Percentiles rank a stretch among this genome's conserved stretches.
Conservation (phyloP, 2,329 filamentous ascomycete species). For the Colletotrichum sojae region DNA sequence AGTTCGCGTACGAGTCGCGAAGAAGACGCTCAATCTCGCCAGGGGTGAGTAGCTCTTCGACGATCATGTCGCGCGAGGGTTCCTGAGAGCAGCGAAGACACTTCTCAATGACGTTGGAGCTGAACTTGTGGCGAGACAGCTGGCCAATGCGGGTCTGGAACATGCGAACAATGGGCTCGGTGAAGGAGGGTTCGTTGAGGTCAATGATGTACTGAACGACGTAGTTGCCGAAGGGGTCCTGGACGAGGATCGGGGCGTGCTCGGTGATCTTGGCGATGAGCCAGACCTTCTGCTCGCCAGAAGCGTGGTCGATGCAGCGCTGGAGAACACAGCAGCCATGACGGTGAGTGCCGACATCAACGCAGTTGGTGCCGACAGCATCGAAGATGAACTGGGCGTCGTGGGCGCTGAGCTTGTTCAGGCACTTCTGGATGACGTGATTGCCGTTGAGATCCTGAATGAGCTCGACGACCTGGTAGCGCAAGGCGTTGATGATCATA, state of each 20-base stretch:
- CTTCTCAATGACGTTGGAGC: constrained; percentile 99
- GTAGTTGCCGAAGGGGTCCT: constrained; percentile 98
- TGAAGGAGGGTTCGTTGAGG: constrained; percentile 88
- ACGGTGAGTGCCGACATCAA: constrained; percentile 94
- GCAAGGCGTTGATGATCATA: constrained; percentile 88
- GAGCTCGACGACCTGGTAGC: constrained; percentile 88
- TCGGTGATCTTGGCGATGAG: constrained; percentile 89
- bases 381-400: constrained; percentile 98
- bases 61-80: constrained; percentile 82
- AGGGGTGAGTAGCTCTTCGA: constrained; percentile 82
- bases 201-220: constrained; percentile 99
- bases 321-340: constrained; percentile 98
- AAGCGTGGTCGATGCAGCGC: constrained; percentile 97
- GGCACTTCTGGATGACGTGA: constrained; percentile 98
- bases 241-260: constrained; percentile 89
- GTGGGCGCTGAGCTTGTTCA: constrained; percentile 88
- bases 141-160: constrained; percentile 81
- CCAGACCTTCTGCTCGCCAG: constrained; percentile 88
- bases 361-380: constrained; percentile 87
- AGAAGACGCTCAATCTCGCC: constrained; percentile 89
- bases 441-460: constrained; percentile 99
- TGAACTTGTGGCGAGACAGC: constrained; percentile 97
- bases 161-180: constrained; percentile 86
- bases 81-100: constrained; percentile 87
- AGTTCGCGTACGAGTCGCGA: constrained; percentile 95